These are phyloP conservation scores for Erodium trifolium DNA, from an alignment of 441 rosid genomes.

Conservation along the genomic window DNA sequence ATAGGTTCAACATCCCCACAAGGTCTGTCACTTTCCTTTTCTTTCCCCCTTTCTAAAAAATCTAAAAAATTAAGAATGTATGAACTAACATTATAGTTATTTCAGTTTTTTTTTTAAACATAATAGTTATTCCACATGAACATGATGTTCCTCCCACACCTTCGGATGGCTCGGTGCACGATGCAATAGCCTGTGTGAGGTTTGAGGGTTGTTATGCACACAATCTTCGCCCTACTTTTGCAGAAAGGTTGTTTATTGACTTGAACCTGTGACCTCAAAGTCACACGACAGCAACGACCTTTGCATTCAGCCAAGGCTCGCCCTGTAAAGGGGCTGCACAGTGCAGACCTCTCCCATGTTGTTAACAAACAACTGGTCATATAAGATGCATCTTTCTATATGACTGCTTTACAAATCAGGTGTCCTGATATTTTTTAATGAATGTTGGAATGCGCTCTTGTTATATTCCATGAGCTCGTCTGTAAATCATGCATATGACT, in stretches of 20 bases:
- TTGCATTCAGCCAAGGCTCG: background rate
- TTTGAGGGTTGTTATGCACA: background rate
- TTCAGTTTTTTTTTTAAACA: background rate
- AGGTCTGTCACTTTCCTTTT: conserved; percentile 33
- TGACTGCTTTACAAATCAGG: background rate
- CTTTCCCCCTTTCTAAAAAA: background rate
- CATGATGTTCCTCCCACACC: background rate
- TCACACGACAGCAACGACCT: background rate
- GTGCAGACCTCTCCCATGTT: background rate
- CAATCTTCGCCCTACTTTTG: background rate
- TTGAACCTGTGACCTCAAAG: background rate
- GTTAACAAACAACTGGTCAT: conserved; percentile 2
- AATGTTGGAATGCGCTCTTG: background rate
- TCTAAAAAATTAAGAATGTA: background rate
- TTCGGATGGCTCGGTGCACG: background rate
- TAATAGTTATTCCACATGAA: background rate
- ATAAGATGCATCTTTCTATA: conserved; percentile 3
- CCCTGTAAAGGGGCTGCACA: background rate
- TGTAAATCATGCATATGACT: conserved; percentile 4
- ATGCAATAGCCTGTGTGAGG: background rate
- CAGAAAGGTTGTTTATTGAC: background rate
- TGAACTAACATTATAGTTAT: background rate
- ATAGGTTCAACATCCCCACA: conserved; percentile 73
- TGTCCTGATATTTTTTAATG: background rate
- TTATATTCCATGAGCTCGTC: background rate